These are phyloP conservation scores for Trichosanthes cucumerina DNA, from an alignment of 306 rosid species.

Conservation along the genomic window DNA sequence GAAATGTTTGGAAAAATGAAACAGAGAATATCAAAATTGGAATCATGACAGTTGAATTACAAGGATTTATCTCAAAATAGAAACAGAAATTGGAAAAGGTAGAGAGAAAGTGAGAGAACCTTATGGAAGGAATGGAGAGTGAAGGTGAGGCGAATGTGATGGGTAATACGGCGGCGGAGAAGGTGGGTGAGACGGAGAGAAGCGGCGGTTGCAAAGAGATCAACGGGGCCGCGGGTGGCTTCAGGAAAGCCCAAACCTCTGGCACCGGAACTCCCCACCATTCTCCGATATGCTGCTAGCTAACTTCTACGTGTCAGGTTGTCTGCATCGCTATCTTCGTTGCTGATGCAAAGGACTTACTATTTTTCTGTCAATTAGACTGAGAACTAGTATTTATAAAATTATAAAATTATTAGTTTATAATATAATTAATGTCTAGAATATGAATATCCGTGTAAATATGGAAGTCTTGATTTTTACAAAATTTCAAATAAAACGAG, in stretches of 20 bases:
- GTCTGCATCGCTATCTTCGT: not conserved
- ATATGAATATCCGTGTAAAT: too few species aligned
- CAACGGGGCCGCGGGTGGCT: slow-evolving; percentile 20
- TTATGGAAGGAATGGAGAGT: slow-evolving; percentile 40
- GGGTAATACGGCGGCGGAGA: slow-evolving; percentile 29
- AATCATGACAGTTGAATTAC: not conserved
- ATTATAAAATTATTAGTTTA: too few species aligned
- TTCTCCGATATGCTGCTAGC: slow-evolving; percentile 6
- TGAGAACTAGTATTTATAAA: too few species aligned
- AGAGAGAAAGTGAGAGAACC: slow-evolving; percentile 25
- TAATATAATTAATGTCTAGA: too few species aligned
- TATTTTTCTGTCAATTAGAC: too few species aligned
- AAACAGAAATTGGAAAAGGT: not conserved
- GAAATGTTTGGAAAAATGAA: not conserved
- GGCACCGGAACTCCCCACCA: slow-evolving; percentile 24
- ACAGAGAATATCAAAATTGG: not conserved
- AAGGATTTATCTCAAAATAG: not conserved
- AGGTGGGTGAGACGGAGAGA: slow-evolving; percentile 43
- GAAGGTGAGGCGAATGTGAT: slow-evolving; percentile 23
- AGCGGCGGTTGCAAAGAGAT: slow-evolving; percentile 44
- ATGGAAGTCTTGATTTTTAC: too few species aligned
- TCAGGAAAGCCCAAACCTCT: slow-evolving; percentile 27
- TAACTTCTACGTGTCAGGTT: not conserved
- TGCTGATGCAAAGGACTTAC: too few species aligned
- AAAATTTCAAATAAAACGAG: too few species aligned